A percentile compares a stretch with the other conserved stretches of the same genome.
These are phyloP conservation scores for Camelina laxa DNA, from an alignment of 345 rosid genomes.

Conservation along the genomic window DNA sequence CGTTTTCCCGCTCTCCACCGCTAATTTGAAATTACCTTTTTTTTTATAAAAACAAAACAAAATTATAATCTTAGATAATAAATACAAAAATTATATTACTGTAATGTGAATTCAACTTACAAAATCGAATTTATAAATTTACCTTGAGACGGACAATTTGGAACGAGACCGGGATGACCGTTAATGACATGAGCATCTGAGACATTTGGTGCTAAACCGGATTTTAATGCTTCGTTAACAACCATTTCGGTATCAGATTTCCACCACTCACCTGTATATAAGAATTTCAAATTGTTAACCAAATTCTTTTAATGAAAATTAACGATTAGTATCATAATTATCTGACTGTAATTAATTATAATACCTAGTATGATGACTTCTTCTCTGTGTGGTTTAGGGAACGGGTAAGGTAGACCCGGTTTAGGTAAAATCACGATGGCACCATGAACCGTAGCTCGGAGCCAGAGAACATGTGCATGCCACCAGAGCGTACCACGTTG, in stretches of 20 bases:
- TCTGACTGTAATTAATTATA: not conserved
- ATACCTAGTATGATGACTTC: conserved; percentile 59
- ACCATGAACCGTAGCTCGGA: conserved; percentile 90
- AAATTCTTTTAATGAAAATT: not conserved
- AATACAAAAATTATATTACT: not conserved
- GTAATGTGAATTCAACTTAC: not conserved
- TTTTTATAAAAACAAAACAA: not conserved
- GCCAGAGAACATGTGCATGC: conserved; percentile 96
- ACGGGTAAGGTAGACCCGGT: conserved; percentile 83
- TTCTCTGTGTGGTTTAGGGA: conserved; percentile 76
- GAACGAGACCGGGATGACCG: conserved; percentile 65
- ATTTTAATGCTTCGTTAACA: conserved; percentile 66
- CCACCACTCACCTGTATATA: conserved; percentile 89
- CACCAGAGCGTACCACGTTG: conserved; percentile 85
- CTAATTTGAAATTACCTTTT: conserved; percentile 44
- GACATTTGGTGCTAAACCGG: conserved; percentile 82
- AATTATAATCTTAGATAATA: not conserved
- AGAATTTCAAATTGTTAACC: not conserved
- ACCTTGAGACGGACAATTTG: conserved; percentile 63
- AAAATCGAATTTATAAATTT: not conserved
- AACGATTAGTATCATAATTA: not conserved
- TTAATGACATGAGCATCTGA: conserved; percentile 95
- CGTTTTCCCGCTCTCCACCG: conserved; percentile 60
- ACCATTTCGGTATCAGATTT: conserved; percentile 85
- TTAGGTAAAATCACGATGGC: conserved; percentile 82